Conservation (phyloP, 768 basidiomycete genomes). For the Coprinellus micaceus region DNA sequence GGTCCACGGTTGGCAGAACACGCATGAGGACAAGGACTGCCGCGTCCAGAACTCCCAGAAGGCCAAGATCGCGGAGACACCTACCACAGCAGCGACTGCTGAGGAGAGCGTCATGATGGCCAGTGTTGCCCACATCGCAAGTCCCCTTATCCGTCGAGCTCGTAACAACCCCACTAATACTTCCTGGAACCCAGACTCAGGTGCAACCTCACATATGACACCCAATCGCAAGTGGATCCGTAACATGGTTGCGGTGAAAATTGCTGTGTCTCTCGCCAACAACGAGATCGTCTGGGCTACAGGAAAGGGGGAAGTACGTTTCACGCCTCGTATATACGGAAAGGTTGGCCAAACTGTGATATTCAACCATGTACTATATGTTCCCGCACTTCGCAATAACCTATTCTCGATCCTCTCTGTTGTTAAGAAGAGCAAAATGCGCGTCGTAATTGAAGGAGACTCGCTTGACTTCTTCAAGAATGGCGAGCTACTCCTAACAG, state of each 20-base stretch:
- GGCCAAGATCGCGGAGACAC: not conserved
- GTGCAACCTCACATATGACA: slow-evolving; percentile 19
- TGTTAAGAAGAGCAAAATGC: not conserved
- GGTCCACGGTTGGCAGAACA: not conserved
- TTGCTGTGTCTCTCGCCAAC: slow-evolving; percentile 14
- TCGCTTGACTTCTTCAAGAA: not conserved
- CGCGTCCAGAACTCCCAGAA: not conserved
- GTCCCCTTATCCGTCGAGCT: not conserved
- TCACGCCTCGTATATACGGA: slow-evolving; percentile 9
- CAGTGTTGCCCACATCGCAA: not conserved
- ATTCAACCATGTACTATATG: slow-evolving; percentile 14
- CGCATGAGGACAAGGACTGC: not conserved
- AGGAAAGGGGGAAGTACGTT: slow-evolving; percentile 8
- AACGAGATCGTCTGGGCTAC: slow-evolving; percentile 10
- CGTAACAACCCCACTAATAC: not conserved
- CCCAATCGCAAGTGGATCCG: slow-evolving; percentile 12
- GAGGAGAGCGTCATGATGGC: not conserved
- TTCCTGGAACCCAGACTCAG: slow-evolving; percentile 16
- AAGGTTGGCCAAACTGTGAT: slow-evolving; percentile 3
- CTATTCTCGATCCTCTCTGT: slow-evolving; percentile 9
- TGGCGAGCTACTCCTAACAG: not conserved
- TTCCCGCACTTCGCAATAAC: slow-evolving; percentile 14
- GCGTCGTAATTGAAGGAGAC: not conserved
- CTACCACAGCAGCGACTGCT: not conserved
- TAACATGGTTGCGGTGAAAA: not conserved